Percentiles rank a stretch among this genome's conserved stretches.
phyloP scores from a whole-genome alignment of 2,329 filamentous ascomycete species.

The Lecanoromycetidae sp. region DNA sequence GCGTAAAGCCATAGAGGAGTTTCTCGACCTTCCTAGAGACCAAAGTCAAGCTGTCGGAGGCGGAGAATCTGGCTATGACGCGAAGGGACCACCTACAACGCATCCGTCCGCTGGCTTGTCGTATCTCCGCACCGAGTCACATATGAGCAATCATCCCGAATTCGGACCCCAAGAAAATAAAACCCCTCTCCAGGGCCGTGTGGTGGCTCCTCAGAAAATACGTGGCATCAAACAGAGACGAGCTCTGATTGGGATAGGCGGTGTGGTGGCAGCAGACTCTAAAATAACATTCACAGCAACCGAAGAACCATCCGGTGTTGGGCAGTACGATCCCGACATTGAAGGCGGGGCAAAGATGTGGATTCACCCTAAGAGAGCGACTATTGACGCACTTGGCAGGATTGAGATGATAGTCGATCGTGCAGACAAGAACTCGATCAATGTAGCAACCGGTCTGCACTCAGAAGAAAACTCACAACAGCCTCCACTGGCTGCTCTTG shows the following conservation, averaged over 20 bases:
- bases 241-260: slow-evolving; percentile 26
- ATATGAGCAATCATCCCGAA: slow-evolving; percentile 47
- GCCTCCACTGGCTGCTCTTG: neutral
- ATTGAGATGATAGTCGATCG: slow-evolving; percentile 24
- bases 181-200: slow-evolving; percentile 39
- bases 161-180: slow-evolving; percentile 47
- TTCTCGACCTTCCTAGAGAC: slow-evolving; percentile 20
- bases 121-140: slow-evolving; percentile 46
- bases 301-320: slow-evolving; percentile 25
- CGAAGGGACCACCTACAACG: slow-evolving; percentile 45
- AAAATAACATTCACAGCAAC: neutral
- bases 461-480: neutral
- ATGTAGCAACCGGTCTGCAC: slow-evolving; percentile 3
- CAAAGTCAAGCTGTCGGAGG: slow-evolving; percentile 18
- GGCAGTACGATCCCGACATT: slow-evolving; percentile 36
- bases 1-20: slow-evolving; percentile 16
- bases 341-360: slow-evolving; percentile 45
- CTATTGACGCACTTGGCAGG: slow-evolving; percentile 40
- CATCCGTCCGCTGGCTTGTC: slow-evolving; percentile 53
- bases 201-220: slow-evolving; percentile 35
- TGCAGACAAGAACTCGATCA: slow-evolving; percentile 10
- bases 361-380: slow-evolving; percentile 35
- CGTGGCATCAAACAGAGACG: slow-evolving; percentile 17
- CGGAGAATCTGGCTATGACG: slow-evolving; percentile 35
- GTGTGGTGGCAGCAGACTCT: slow-evolving; percentile 16